Percentiles rank a stretch among this genome's conserved stretches.
phyloP scores from a whole-genome alignment of 1,284 basidiomycete species.

The Malassezia caprae region DNA sequence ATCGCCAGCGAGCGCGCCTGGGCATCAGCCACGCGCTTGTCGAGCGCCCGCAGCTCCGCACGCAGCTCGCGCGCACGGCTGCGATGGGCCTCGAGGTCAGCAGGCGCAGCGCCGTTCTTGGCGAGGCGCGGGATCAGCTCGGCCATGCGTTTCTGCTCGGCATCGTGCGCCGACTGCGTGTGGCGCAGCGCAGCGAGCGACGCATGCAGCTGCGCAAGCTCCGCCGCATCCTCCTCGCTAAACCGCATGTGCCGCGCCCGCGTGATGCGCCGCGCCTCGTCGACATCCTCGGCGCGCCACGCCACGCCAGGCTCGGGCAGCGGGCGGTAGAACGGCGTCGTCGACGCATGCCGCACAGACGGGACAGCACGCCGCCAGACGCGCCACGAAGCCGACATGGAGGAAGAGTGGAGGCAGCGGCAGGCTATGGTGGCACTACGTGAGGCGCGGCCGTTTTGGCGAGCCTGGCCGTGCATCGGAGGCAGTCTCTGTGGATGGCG shows the following conservation, averaged over 20 bases:
- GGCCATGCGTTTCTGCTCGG: slow-evolving; percentile 7
- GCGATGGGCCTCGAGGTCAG: slow-evolving; percentile 2
- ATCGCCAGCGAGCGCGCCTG: slow-evolving; percentile 6
- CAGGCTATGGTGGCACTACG: neutral
- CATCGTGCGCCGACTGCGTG: neutral
- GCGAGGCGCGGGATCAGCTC: neutral
- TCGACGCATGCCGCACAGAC: neutral
- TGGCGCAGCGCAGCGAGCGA: neutral
- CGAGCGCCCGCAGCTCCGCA: slow-evolving; percentile 1
- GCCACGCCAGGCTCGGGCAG: slow-evolving; percentile 8
- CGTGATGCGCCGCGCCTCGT: slow-evolving; percentile 5
- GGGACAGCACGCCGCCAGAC: no score
- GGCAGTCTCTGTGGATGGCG: neutral
- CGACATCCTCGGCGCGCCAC: slow-evolving; percentile 11
- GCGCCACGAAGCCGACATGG: neutral
- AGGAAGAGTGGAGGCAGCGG: neutral
- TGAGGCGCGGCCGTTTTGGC: slow-evolving; percentile 1
- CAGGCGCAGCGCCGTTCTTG: neutral
- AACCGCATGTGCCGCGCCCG: slow-evolving; percentile 5
- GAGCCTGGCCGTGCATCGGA: neutral
- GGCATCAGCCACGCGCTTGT: neutral
- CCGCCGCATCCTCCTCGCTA: slow-evolving; percentile 2
- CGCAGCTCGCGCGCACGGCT: slow-evolving; percentile 9
- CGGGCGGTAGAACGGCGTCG: slow-evolving; percentile 6
- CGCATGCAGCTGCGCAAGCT: neutral